Evolutionary conservation across 2,329 filamentous ascomycete genomes (phyloP), one percentile per base, ranked within the genome.

Genomic region (Incumbomyces lentus): DNA sequence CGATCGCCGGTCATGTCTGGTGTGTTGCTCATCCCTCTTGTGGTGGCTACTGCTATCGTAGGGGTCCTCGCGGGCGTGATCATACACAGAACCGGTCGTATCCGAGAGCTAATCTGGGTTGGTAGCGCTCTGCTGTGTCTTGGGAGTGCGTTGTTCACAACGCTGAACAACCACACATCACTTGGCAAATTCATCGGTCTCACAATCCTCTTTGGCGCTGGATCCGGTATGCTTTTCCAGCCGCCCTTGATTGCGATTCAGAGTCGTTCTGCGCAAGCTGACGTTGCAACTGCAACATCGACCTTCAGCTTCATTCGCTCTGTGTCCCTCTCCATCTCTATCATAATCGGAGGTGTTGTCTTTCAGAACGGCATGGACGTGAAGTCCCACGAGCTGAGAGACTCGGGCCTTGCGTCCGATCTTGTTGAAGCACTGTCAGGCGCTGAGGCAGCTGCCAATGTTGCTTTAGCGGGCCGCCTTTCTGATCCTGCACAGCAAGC

Each of bases 131-230:
- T 83, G 41, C 74, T 79, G 61, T 73, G 74, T 0, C 66, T 87
- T 8, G 83, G 82, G 2, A 76, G 75, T 35, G 83, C 82, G 46
- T 74, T 82, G 45, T 71, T 79, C 57, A 73, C 86, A 26, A 72
- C 74, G 32, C 60, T 77, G 3, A 66, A 69, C 26, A 63, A 66
- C 14, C 72, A 74, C 58, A 81, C 58, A 52, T 81, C 62, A 43
- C 70, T 68, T 63, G 59, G 65, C 14, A 63, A 64, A 18, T 65
- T 71, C 43, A 62, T 70, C 54, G 62, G 67, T 33, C 81, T 70
- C 55, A 75, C 81, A 59, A 61, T 81, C 34, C 64, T 82, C 19
- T 69, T 68, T 55, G 76, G 74, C 1, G 51, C 73, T 0, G 76
- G 76, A 1, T 65, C 65, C 0, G 74, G 72, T 0, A 58, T 74